phyloP scores from a whole-genome alignment of 2,329 filamentous ascomycete species.

The Aureobasidium uvarum region DNA sequence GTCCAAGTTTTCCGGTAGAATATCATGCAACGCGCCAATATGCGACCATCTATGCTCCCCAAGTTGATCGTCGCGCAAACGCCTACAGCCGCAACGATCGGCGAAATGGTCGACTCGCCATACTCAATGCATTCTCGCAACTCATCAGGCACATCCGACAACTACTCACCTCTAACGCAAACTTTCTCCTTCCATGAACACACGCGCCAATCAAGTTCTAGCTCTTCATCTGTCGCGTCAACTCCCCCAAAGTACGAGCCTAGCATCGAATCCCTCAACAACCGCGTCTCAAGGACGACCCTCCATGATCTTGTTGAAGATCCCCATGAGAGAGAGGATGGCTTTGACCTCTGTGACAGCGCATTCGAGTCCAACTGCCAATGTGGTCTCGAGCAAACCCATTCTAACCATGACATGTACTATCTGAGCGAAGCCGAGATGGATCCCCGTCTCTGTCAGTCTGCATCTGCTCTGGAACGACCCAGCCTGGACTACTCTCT shows the following conservation, averaged over 20 bases:
- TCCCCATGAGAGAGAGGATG: conserved; percentile 66
- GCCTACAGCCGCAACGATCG: conserved; percentile 35
- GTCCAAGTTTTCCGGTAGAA: conserved; percentile 3
- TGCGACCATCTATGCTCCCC: conserved; percentile 43
- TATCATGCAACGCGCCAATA: conserved; percentile 29
- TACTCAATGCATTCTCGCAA: conserved; percentile 39
- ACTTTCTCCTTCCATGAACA: conserved; percentile 65
- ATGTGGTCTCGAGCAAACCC: conserved; percentile 12
- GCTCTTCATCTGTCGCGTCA: conserved; percentile 70
- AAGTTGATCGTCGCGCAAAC: conserved; percentile 40
- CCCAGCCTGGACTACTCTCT: conserved; percentile 62
- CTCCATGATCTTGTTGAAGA: conserved; percentile 86
- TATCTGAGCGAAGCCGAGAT: conserved; percentile 18
- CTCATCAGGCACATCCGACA: conserved; percentile 55
- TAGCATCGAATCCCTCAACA: conserved; percentile 55
- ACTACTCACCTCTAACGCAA: conserved; percentile 68
- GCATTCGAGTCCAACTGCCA: conserved; percentile 17
- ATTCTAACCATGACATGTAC: conserved; percentile 10
- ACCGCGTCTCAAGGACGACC: conserved; percentile 59
- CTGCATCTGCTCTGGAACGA: conserved; percentile 19
- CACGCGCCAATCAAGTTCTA: conserved; percentile 68
- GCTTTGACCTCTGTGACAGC: conserved; percentile 37
- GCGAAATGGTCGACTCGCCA: conserved; percentile 30
- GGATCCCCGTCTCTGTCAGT: conserved; percentile 25
- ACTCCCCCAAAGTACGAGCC: conserved; percentile 52